These are phyloP conservation scores for Neurospora sp. DNA, from an alignment of 495 filamentous ascomycete genomes.

Conservation along the genomic window DNA sequence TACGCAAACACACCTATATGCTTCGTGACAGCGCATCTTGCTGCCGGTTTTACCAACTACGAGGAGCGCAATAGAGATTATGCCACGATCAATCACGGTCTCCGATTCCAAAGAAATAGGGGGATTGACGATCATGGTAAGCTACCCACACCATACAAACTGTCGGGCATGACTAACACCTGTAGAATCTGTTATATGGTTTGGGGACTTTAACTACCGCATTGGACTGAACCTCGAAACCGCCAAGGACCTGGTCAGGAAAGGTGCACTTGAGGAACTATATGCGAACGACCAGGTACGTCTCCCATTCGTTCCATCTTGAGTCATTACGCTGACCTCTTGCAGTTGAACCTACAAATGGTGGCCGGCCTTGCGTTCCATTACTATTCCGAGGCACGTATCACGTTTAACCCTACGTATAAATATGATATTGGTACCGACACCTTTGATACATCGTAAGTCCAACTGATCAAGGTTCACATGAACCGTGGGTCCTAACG, in stretches of 20 bases:
- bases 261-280: constrained; percentile 61
- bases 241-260: constrained; percentile 61
- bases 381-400: constrained; percentile 78
- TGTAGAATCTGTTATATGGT: constrained; percentile 82
- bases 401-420: constrained; percentile 86
- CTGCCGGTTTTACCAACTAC: constrained; percentile 94
- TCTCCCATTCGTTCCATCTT: background rate
- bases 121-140: constrained; percentile 77
- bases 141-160: background rate
- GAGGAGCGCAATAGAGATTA: constrained; percentile 94
- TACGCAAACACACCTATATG: constrained; percentile 89
- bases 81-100: constrained; percentile 72
- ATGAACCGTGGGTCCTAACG: background rate
- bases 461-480: background rate
- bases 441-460: constrained; percentile 84
- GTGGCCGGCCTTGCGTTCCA: constrained; percentile 79
- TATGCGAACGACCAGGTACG: constrained; percentile 88
- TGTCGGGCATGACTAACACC: background rate
- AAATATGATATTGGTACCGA: constrained; percentile 86
- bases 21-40: constrained; percentile 94
- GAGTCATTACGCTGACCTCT: constrained; percentile 5
- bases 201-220: constrained; percentile 97
- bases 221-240: constrained; percentile 77
- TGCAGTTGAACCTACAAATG: constrained; percentile 89
- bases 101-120: constrained; percentile 83